Evolutionary conservation across 371 early-diverging fungal species (phyloP), one percentile per base, ranked within the genome.

Genomic region (Apophysomyces variabilis): DNA sequence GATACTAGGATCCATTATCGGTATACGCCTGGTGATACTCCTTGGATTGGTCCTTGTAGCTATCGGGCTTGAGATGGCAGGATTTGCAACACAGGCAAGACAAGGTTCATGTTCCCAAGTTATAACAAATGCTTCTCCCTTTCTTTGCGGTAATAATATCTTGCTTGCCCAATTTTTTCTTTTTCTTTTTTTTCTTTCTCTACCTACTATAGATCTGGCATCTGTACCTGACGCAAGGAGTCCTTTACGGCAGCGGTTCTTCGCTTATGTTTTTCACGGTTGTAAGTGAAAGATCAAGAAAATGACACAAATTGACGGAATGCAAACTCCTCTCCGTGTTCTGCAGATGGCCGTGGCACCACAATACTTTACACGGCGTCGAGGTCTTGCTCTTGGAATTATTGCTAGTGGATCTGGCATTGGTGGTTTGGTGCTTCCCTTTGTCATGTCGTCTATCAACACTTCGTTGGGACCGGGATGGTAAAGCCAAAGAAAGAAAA

Each of bases 371-470:
- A 65, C 64, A 18, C 82, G 81, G 36, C 70, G 80, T 38, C 83
- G 93, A 16, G 91, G 91, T 0, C 64, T 95, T 50, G 93, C 92
- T 6, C 82, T 89, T 5, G 95, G 94, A 5, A 69, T 95, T 1
- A 87, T 90, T 43, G 85, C 89, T 38, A 80, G 91, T 64, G 95
- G 95, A 5, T 83, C 88, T 8, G 95, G 95, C 8, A 68, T 93
- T 38, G 95, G 94, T 35, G 94, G 94, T 0, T 78, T 93, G 3
- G 79, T 88, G 16, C 71, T 93, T 68, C 84, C 90, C 0, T 89
- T 90, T 26, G 67, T 93, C 6, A 77, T 90, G 66, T 88, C 85
- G 38, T 61, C 65, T 32, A 67, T 93, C 7, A 83, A 93, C 58
- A 71, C 77, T 38, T 72, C 64, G 5, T 66, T 89, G 4, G 93